Percentiles rank a stretch among this genome's conserved stretches.
These are phyloP conservation scores for Penicillium samsonianum DNA, from an alignment of 495 filamentous ascomycete species.

Conservation along the genomic window DNA sequence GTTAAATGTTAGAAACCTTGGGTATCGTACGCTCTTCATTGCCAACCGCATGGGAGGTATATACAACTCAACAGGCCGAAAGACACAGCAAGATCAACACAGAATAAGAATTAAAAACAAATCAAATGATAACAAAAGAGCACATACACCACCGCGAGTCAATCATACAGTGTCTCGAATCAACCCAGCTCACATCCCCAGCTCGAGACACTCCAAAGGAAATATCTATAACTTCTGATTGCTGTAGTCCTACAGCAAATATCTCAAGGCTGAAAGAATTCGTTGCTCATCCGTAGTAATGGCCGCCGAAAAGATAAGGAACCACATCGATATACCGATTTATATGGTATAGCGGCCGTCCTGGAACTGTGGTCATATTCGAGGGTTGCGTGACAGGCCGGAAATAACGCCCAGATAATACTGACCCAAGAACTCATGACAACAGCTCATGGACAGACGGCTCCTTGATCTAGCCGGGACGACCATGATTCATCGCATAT, in stretches of 20 bases:
- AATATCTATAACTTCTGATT: slow-evolving; percentile 24
- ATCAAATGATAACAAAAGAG: slow-evolving; percentile 23
- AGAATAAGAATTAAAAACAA: slow-evolving; percentile 29
- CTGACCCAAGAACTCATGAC: neutral
- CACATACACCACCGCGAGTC: slow-evolving; percentile 17
- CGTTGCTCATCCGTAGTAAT: slow-evolving; percentile 14
- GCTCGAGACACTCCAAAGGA: slow-evolving; percentile 13
- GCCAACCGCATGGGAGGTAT: slow-evolving; percentile 46
- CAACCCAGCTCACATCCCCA: slow-evolving; percentile 15
- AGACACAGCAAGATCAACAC: slow-evolving; percentile 40
- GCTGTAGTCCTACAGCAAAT: slow-evolving; percentile 13
- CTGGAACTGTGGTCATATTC: neutral
- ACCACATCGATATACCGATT: slow-evolving; percentile 8
- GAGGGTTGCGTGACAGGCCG: slow-evolving; percentile 10
- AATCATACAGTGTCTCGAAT: slow-evolving; percentile 4
- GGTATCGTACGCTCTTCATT: slow-evolving; percentile 51
- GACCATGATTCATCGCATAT: slow-evolving; percentile 45
- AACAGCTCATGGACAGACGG: slow-evolving; percentile 4
- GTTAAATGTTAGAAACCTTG: slow-evolving; percentile 18
- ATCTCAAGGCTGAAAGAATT: slow-evolving; percentile 22
- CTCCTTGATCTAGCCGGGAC: slow-evolving; percentile 24
- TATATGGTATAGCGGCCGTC: slow-evolving; percentile 13
- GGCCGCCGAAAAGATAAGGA: slow-evolving; percentile 7
- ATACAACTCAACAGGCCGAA: slow-evolving; percentile 45
- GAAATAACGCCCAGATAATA: neutral